Evolutionary conservation across 306 rosid genomes (phyloP).

Genomic region (Cercis canadensis): DNA sequence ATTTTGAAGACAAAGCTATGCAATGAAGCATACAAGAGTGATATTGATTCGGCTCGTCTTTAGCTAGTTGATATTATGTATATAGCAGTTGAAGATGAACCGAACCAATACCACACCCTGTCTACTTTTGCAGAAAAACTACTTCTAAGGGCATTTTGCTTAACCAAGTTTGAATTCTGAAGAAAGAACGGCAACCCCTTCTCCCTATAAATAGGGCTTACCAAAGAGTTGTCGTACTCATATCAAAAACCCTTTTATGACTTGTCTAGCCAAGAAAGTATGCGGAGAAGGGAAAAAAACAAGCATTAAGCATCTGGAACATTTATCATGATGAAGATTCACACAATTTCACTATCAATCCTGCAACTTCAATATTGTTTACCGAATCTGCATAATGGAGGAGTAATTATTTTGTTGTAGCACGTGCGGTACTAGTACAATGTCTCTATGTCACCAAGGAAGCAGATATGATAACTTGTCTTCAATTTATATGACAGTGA

Average conservation of each 20-base stretch:
- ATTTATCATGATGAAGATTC: slow-evolving; percentile 44
- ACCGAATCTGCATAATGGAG: no score
- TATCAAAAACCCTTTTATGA: no score
- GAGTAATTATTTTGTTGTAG: slow-evolving; percentile 35
- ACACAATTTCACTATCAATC: slow-evolving; percentile 39
- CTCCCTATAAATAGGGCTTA: slow-evolving; percentile 42
- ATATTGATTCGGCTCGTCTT: slow-evolving; percentile 81
- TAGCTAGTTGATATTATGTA: no score
- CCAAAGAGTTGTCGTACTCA: slow-evolving; percentile 8
- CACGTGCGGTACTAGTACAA: no score
- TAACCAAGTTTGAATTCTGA: slow-evolving; percentile 24
- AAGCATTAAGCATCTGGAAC: slow-evolving; percentile 45
- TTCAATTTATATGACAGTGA: no score
- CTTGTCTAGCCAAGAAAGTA: slow-evolving; percentile 3
- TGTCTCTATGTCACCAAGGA: no score
- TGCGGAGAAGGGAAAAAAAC: no score
- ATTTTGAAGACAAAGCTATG: not conserved
- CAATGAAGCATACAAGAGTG: slow-evolving; percentile 75
- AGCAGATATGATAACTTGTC: no score
- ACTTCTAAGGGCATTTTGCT: not conserved
- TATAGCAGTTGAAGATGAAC: slow-evolving; percentile 53
- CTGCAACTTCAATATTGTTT: no score
- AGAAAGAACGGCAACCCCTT: slow-evolving; percentile 1
- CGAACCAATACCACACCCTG: slow-evolving; percentile 74
- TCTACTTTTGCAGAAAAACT: slow-evolving; percentile 53